Base-by-base conservation (phyloP, 208 protist species). In the Trypanosoma platydactyli region DNA sequence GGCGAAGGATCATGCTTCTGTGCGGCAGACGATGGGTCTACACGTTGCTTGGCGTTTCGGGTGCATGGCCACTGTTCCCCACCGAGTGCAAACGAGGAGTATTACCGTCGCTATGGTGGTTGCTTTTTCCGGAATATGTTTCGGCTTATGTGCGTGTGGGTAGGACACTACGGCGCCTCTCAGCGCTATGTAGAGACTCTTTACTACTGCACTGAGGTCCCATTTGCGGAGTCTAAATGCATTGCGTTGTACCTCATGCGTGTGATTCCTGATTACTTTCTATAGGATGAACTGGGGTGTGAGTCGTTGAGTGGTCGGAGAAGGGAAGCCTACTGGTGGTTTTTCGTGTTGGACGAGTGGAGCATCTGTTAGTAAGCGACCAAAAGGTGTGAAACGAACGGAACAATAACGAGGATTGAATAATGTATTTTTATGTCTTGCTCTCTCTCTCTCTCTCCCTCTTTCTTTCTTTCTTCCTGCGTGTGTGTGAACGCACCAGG, bases 111-210 rank as follows among this genome's bases (percentile, higher is more conserved):
- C 41, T 84, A 79, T 63, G 88, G 88, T 24, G 81, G 82, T 38
- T 91, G 84, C 59, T 92, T 94, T 60, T 92, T 84, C 55, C 76
- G 84, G 22, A 92, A 89, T 74, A 81, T 91, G 55, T 92, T 94
- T 71, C 85, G 86, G 4, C 70, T 94, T 48, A 69, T 94, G 45
- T 94, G 89, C 62, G 64, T 88, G 35, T 94, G 89, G 89, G 53
- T 91, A 13, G 83, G 78, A n/a, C 86, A 94, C 76, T 94, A 94
- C 71, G 74, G 71, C 11, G 76, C 77, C 22, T 86, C 73, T 49
- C 86, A 92, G 80, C 79, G 83, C 5, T 92, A 91, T 73, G 77
- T 92, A 27, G 86, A 86, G 61, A 94, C 85, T 42, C 57, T 94
- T 44, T 94, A 78, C 69, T 94, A 81, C 79, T 89, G 75, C 74